Percentiles rank a stretch among this genome's conserved stretches.
Evolutionary conservation across 495 filamentous ascomycete species (phyloP).

Genomic region (Friedmanniomyces simplex): DNA sequence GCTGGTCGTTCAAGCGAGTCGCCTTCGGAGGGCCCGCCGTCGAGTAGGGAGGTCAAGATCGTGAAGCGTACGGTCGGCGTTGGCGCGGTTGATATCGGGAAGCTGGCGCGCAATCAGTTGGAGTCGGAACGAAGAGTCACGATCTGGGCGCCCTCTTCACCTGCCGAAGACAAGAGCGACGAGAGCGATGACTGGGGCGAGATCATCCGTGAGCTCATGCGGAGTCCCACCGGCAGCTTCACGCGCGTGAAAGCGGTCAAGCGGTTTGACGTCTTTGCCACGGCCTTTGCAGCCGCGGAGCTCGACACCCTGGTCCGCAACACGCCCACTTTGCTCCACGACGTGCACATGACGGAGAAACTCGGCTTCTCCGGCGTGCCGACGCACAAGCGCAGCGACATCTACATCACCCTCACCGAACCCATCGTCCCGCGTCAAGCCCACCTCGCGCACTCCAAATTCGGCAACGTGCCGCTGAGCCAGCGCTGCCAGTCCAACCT

Average conservation of each 20-base stretch:
- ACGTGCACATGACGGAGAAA: conserved; percentile 66
- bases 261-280: conserved; percentile 63
- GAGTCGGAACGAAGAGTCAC: conserved; percentile 68
- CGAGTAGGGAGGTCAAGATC: conserved; percentile 29
- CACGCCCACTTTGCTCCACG: conserved; percentile 80
- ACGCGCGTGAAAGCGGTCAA: conserved; percentile 60
- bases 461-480: conserved; percentile 61
- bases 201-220: conserved; percentile 61
- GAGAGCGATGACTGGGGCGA: conserved; percentile 60
- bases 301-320: conserved; percentile 67
- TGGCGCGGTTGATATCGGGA: conserved; percentile 69
- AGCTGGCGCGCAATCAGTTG: conserved; percentile 62
- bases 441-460: conserved; percentile 66
- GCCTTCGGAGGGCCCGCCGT: conserved; percentile 35
- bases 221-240: conserved; percentile 61
- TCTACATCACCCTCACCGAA: conserved; percentile 77
- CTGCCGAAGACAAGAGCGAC: conserved; percentile 40
- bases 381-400: conserved; percentile 77
- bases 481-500: conserved; percentile 42
- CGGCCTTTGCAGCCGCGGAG: conserved; percentile 64
- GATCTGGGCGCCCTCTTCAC: conserved; percentile 57
- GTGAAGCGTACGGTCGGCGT: conserved; percentile 65
- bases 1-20: conserved; percentile 10
- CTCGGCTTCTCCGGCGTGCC: conserved; percentile 95
- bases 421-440: conserved; percentile 66